These are phyloP conservation scores for Bretschneidera sinensis DNA, from an alignment of 345 rosid species.

Conservation along the genomic window DNA sequence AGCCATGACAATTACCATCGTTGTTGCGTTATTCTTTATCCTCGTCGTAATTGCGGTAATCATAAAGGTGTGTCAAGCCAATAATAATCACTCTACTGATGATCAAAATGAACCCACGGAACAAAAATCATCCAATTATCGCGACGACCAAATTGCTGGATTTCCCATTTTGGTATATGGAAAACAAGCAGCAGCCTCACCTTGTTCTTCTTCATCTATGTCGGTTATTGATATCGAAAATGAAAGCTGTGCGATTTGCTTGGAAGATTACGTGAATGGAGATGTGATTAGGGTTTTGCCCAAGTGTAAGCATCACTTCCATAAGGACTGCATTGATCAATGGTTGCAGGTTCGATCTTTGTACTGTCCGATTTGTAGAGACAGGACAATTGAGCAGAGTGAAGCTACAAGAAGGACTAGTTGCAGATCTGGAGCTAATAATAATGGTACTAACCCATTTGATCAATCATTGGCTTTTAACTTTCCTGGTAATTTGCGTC, in stretches of 20 bases:
- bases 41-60: not conserved
- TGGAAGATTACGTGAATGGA: conserved; percentile 26
- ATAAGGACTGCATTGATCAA: conserved; percentile 26
- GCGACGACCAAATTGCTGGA: not conserved
- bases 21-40: not conserved
- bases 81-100: no score
- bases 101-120: no score
- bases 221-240: not conserved
- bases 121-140: not conserved
- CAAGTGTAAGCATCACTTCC: conserved; percentile 30
- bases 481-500: no score
- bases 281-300: conserved; percentile 23
- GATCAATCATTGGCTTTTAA: no score
- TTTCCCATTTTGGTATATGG: not conserved
- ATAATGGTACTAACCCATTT: no score
- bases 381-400: no score
- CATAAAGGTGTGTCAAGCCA: not conserved
- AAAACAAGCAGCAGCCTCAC: not conserved
- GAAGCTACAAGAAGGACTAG: not conserved
- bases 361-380: conserved; percentile 31
- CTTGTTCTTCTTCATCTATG: not conserved
- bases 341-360: conserved; percentile 23
- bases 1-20: not conserved
- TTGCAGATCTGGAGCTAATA: not conserved
- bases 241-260: conserved; percentile 26